A percentile compares a stretch with the other conserved stretches of the same genome.
phyloP scores from a whole-genome alignment of 2,329 filamentous ascomycete genomes.

The Arthrobotrys megalospora region DNA sequence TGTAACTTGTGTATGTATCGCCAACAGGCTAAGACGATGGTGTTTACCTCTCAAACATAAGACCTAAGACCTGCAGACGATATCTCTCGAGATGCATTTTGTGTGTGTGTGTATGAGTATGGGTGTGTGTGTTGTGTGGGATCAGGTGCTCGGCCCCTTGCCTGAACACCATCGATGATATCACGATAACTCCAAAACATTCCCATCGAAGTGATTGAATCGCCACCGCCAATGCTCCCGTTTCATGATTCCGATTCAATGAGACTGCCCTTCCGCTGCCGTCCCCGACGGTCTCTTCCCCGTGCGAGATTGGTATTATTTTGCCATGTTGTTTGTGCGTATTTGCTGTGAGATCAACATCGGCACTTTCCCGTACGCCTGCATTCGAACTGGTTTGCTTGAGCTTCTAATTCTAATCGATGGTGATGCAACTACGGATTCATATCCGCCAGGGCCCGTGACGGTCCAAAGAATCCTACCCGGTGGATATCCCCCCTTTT shows the following conservation, averaged over 20 bases:
- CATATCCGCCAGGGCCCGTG: conserved; percentile 1
- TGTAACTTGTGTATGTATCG: conserved; percentile 6
- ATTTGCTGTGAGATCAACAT: conserved; percentile 11
- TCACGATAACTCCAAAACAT: conserved; percentile 27
- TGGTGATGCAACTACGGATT: conserved; percentile 6
- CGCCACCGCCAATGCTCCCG: conserved; percentile 4
- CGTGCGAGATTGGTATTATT: conserved; percentile 13
- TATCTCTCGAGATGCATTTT: not conserved
- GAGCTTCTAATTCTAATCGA: conserved; percentile 20
- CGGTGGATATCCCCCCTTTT: conserved; percentile 16
- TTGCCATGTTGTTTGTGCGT: not conserved
- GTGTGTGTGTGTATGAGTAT: conserved; percentile 13
- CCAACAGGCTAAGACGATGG: conserved; percentile 2
- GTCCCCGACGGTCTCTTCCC: conserved; percentile 9
- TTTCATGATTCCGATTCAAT: conserved; percentile 19
- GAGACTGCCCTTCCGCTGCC: not conserved
- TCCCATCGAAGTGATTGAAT: conserved; percentile 1
- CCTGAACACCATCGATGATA: conserved; percentile 32
- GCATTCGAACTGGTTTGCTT: not conserved
- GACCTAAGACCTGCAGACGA: conserved; percentile 13
- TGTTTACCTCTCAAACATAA: conserved; percentile 6
- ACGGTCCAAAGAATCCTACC: not conserved
- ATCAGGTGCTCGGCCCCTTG: conserved; percentile 29
- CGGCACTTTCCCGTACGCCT: conserved; percentile 20
- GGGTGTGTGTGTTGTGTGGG: not conserved